Evolutionary conservation across 106 monocot species (phyloP), one percentile per base, ranked within the genome.

Genomic region (Apostasia ramifera): DNA sequence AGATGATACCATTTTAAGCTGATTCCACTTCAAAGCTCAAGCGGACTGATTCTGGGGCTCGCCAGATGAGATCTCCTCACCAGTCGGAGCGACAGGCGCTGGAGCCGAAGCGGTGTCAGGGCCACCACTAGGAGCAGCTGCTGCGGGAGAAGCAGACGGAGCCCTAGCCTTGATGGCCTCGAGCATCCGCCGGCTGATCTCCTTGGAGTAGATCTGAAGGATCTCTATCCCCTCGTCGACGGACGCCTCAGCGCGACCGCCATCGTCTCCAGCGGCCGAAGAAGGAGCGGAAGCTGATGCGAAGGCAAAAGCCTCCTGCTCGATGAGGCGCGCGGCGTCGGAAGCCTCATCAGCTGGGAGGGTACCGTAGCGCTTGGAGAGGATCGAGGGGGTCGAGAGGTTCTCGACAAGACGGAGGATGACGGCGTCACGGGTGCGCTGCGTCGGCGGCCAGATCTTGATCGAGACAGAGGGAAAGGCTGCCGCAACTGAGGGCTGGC

Each of bases 401-500:
- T 69, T 83, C 48, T 86, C 77, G 57, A 86, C 73, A 53, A 86
- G 80, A 67, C 83, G 83, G 39, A 58, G 59, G 45, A 70, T 70
- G 14, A 86, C 86, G 42, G 86, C 82, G 14, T 86, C 83, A 13
- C 86, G 86, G 10, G 86, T 83, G 73, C 86, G 83, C 71, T 83
- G 83, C 26, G 77, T 49, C 42, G 86, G 86, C 0, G 86, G 86
- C 86, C 86, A 86, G 68, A 86, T 82, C 57, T 70, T 79, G 55
- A 83, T 64, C 66, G 78, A 78, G 61, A 78, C 11, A 3, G 70
- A 53, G 6, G 66, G 40, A 4, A 5, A 4, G 37, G 47, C 1
- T 2, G 14, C 4, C 47, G 10, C 50, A 41, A 40, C 57, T 2
- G 72, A 13, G 14, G 44, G n/a, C 11, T 47, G 13, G 63, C 13